These are phyloP conservation scores for Heritiera fomes DNA, from an alignment of 345 rosid genomes.

Conservation along the genomic window DNA sequence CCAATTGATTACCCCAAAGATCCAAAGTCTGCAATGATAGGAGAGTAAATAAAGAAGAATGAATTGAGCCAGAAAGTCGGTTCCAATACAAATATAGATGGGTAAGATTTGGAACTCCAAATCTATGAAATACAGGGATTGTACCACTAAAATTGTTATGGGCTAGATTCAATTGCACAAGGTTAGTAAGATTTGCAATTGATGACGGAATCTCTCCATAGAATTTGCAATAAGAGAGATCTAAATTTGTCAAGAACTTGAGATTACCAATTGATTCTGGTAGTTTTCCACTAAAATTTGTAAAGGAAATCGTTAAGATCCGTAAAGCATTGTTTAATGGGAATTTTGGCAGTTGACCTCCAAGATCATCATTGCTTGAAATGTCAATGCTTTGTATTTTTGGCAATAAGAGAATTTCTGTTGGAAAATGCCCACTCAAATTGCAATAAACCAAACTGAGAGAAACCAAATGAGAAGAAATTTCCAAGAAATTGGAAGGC, in stretches of 20 bases:
- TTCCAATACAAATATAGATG: background rate
- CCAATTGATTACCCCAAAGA: background rate
- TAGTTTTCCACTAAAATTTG: background rate
- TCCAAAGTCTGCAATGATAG: background rate
- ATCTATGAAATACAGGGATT: conserved; percentile 3
- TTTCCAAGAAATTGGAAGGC: too few relatives aligned
- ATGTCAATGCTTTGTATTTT: conserved; percentile 4
- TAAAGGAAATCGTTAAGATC: accelerated
- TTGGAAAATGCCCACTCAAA: too few relatives aligned
- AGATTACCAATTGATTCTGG: conserved; percentile 2
- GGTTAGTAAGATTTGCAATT: background rate
- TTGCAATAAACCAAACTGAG: too few relatives aligned
- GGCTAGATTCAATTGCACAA: background rate
- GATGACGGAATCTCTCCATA: background rate
- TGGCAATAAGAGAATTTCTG: background rate
- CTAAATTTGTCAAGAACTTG: background rate
- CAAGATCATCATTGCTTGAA: accelerated
- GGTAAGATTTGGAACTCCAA: conserved; percentile 9
- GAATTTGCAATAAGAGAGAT: background rate
- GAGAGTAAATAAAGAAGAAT: conserved; percentile 2
- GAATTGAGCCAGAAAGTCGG: background rate
- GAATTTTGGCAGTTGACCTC: background rate
- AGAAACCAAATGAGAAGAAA: too few relatives aligned
- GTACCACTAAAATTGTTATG: background rate
- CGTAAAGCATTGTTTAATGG: background rate